Percentiles rank a stretch among this genome's conserved stretches.
phyloP scores from a whole-genome alignment of 202 grass and related monocot genomes.

The Miscanthus sacchariflorus region DNA sequence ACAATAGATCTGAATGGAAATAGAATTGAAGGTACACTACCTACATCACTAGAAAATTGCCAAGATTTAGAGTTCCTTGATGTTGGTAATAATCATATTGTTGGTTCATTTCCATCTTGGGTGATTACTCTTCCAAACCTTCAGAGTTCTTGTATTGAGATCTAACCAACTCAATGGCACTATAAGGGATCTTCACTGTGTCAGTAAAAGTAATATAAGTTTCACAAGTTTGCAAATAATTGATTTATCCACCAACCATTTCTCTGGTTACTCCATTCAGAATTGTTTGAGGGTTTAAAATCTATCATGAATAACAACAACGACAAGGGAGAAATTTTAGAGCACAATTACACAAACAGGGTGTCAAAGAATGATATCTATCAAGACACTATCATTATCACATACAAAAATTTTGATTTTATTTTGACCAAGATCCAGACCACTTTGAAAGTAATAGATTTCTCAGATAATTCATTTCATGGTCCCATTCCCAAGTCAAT shows the following conservation, averaged over 20 bases:
- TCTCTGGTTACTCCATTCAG: constrained; percentile 24
- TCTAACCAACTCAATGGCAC: constrained; percentile 41
- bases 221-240: constrained; percentile 54
- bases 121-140: constrained; percentile 7
- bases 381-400: constrained; percentile 39
- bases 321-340: neutral
- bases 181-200: neutral
- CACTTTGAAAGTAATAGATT: constrained; percentile 52
- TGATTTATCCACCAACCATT: constrained; percentile 54
- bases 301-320: constrained; percentile 37
- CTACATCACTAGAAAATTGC: constrained; percentile 40
- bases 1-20: constrained; percentile 59
- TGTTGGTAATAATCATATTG: constrained; percentile 57
- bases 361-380: neutral
- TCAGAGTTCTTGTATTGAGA: constrained; percentile 35
- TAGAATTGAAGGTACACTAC: constrained; percentile 47
- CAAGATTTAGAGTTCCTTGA: constrained; percentile 50
- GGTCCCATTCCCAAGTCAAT: constrained; percentile 54
- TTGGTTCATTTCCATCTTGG: constrained; percentile 56
- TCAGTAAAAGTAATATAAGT: no score
- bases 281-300: constrained; percentile 43
- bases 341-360: neutral
- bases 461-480: constrained; percentile 63
- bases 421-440: constrained; percentile 25
- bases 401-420: constrained; percentile 29